Evolutionary conservation across 306 rosid genomes (phyloP).

Genomic region (Spatholobus suberectus): DNA sequence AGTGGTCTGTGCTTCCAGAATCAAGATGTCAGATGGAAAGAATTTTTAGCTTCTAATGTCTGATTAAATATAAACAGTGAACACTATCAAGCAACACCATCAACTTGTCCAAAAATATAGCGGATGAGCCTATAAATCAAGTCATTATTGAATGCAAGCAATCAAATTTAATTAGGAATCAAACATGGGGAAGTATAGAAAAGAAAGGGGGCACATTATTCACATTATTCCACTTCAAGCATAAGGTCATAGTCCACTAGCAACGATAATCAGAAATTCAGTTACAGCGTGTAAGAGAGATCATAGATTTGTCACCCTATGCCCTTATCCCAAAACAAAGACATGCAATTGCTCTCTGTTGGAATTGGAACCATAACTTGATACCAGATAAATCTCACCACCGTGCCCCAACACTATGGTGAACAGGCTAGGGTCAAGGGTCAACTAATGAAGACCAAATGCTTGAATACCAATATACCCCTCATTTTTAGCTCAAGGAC

Average conservation of each 20-base stretch:
- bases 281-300: background rate
- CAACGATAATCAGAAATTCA: constrained; percentile 4
- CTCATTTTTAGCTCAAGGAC: background rate
- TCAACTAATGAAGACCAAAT: background rate
- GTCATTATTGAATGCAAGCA: background rate
- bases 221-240: constrained; percentile 14
- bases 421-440: background rate
- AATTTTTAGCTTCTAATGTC: constrained; percentile 17
- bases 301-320: background rate
- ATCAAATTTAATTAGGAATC: background rate
- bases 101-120: background rate
- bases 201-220: background rate
- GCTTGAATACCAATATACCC: background rate
- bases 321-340: background rate
- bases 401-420: background rate
- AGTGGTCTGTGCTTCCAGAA: background rate
- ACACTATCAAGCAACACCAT: background rate
- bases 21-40: constrained; percentile 22
- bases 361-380: background rate
- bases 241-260: background rate
- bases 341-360: background rate
- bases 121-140: background rate
- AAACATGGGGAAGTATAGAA: background rate
- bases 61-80: background rate
- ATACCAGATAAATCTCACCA: background rate